Base-by-base conservation (phyloP, 805 yeast genomes). In the Candida rishiriensis region DNA sequence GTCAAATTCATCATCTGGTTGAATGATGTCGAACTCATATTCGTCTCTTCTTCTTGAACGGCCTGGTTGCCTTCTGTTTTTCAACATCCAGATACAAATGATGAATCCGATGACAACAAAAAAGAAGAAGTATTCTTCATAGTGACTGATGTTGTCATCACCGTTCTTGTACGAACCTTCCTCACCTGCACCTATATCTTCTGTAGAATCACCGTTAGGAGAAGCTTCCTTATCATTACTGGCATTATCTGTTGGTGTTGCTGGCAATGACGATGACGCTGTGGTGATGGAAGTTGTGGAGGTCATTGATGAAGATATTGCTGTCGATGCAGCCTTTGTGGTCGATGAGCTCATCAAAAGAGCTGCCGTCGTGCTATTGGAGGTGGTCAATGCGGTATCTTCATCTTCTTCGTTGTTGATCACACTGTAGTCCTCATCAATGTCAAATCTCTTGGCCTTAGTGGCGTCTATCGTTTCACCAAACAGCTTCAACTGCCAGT, bases 401-500 rank as follows among this genome's bases (percentile, higher is more conserved):
- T 29, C 50, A 29, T 38, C 56, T 17, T 35, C 51, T n/a, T 43
- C 49, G 16, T 57, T 14, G 56, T 68, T 53, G 63, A 63, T 51
- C 66, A 61, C 29, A 59, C 69, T 47, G 48, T 77, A 76, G 55
- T 76, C 81, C 49, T 65, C 69, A 36, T 66, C 70, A 28, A 79
- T 59, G 34, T 78, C 78, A 57, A 68, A 84, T 38, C 72, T 65
- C 55, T 73, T 76, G 1, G 85, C 88, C 62, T 79, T 76, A 12
- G 75, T 56, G 1, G 81, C 73, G 63, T 87, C 90, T 35, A 71
- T 72, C 15, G 82, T 68, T 61, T 84, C 91, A 21, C 99, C 99
- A 72, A 86, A 93, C 12, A 90, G 67, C 36, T 80, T 78, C 58
- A 93, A 62, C 59, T 81, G 83, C 95, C 96, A 93, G 55, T 75